phyloP scores from a whole-genome alignment of 192 early-diverging fungal species.

The Glomus cerebriforme region DNA sequence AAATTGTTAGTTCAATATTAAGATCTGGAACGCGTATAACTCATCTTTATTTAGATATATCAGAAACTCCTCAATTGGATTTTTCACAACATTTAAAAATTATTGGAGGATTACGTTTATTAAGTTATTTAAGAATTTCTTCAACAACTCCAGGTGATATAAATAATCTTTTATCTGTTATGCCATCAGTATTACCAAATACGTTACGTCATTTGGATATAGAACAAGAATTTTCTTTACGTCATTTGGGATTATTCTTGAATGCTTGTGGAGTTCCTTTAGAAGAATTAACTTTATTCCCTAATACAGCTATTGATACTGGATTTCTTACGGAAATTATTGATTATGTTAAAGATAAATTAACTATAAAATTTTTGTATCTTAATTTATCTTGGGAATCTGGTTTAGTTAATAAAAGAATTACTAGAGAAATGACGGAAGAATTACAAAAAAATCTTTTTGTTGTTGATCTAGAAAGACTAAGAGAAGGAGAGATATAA shows the following conservation, averaged over 20 bases:
- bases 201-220: neutral
- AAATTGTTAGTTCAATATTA: neutral
- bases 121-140: neutral
- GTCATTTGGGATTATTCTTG: neutral
- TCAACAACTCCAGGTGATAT: neutral
- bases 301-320: neutral
- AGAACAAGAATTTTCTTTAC: constrained; percentile 9
- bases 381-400: constrained; percentile 15
- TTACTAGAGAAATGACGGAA: neutral
- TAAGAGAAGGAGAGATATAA: neutral
- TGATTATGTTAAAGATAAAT: neutral
- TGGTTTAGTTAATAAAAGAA: neutral
- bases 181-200: neutral
- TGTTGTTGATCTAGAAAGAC: neutral
- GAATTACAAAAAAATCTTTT: neutral
- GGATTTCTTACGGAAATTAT: neutral
- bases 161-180: neutral
- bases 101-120: neutral
- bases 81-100: neutral
- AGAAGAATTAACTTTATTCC: constrained; percentile 11
- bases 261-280: neutral
- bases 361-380: neutral
- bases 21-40: neutral
- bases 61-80: neutral
- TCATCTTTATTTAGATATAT: neutral